Conservation (phyloP, 1,139 yeast genomes). For the Geotrichum macrosporum region DNA sequence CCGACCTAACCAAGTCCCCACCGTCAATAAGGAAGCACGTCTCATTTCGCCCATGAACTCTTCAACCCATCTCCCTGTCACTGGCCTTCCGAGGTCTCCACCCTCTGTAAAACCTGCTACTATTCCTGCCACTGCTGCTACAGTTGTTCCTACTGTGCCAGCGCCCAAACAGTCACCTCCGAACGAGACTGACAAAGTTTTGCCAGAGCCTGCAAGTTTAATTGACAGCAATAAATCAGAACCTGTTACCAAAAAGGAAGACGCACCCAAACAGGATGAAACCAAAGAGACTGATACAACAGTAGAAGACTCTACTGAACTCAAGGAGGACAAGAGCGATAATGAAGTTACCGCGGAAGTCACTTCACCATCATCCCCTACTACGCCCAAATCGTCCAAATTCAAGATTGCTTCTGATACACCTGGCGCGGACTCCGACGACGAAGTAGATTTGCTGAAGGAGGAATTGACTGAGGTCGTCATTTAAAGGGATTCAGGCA, state of each 20-base stretch:
- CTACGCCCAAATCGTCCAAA: slow-evolving; percentile 1
- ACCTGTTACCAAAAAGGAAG: slow-evolving; percentile 1
- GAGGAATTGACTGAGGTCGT: slow-evolving; percentile 19
- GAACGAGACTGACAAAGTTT: too few species aligned
- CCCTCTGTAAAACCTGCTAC: background rate
- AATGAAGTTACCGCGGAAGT: slow-evolving; percentile 1
- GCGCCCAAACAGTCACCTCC: background rate
- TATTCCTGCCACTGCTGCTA: slow-evolving; percentile 3
- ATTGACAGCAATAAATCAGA: background rate
- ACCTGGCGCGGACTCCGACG: slow-evolving; percentile 13
- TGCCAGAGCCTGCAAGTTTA: background rate
- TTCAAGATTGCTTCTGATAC: background rate
- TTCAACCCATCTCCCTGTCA: slow-evolving; percentile 12
- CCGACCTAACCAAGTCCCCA: slow-evolving; percentile 5
- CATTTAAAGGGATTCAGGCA: too few species aligned
- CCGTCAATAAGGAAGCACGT: slow-evolving; percentile 14
- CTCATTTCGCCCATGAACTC: slow-evolving; percentile 21
- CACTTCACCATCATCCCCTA: background rate
- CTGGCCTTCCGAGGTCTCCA: slow-evolving; percentile 15
- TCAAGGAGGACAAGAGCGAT: slow-evolving; percentile 1
- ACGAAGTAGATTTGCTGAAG: slow-evolving; percentile 19
- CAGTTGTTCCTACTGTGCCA: too few species aligned
- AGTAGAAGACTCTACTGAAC: too few species aligned
- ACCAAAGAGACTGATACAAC: background rate
- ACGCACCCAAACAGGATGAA: slow-evolving; percentile 3